Evolutionary conservation across 495 filamentous ascomycete genomes (phyloP).

Genomic region (Penicillium coffeae): DNA sequence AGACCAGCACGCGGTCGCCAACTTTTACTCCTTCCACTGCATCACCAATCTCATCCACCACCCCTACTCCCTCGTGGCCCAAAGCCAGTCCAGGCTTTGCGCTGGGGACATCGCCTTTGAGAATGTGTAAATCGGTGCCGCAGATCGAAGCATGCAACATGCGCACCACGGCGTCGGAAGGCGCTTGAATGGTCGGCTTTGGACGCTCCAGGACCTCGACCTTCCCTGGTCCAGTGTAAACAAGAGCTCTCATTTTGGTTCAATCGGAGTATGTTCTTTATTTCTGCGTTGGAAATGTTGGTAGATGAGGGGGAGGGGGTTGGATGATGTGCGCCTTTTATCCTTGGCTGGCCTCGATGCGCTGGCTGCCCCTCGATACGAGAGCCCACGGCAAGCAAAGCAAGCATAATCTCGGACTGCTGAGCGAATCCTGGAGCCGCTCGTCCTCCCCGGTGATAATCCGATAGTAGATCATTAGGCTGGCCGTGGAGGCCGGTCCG

Average conservation of each 20-base stretch:
- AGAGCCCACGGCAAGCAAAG: too few relatives aligned
- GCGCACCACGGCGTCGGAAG: slow-evolving; percentile 72
- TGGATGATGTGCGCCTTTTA: too few relatives aligned
- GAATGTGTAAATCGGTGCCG: slow-evolving; percentile 75
- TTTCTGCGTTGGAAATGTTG: too few relatives aligned
- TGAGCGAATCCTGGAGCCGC: neutral
- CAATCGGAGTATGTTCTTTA: neutral
- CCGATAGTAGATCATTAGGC: neutral
- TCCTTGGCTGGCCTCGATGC: too few relatives aligned
- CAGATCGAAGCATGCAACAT: slow-evolving; percentile 77
- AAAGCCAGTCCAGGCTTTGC: slow-evolving; percentile 71
- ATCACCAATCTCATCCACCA: slow-evolving; percentile 65
- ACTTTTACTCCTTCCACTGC: slow-evolving; percentile 46
- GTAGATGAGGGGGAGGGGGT: too few relatives aligned
- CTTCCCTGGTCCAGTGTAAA: slow-evolving; percentile 24
- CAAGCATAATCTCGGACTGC: too few relatives aligned
- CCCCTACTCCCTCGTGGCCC: slow-evolving; percentile 82
- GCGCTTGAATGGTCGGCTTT: slow-evolving; percentile 63
- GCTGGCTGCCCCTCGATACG: too few relatives aligned
- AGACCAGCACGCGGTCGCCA: slow-evolving; percentile 42
- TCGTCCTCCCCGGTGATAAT: neutral
- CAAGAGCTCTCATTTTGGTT: slow-evolving; percentile 31
- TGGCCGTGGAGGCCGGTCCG: neutral
- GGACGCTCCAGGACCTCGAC: slow-evolving; percentile 47
- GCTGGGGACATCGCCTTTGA: slow-evolving; percentile 65